A percentile compares a stretch with the other conserved stretches of the same genome.
These are phyloP conservation scores for Umbelopsis ramanniana DNA, from an alignment of 192 early-diverging fungal species.

Conservation along the genomic window DNA sequence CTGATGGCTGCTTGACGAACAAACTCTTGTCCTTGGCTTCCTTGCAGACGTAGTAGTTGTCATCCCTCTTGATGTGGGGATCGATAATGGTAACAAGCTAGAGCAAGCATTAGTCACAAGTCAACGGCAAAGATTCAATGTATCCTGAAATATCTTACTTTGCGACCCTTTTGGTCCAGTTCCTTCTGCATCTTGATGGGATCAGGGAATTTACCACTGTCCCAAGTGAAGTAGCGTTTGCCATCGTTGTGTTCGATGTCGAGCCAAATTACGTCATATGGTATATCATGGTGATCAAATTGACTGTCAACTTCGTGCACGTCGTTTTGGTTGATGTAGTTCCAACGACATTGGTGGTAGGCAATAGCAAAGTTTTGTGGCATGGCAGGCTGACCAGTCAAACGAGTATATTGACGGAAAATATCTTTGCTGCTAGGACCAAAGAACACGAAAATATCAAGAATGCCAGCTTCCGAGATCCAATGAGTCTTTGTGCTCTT, in stretches of 20 bases:
- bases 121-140: neutral
- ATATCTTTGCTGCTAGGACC: conserved; percentile 73
- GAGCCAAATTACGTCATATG: conserved; percentile 98
- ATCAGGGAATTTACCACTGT: conserved; percentile 86
- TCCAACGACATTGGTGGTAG: conserved; percentile 99
- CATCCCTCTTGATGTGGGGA: conserved; percentile 93
- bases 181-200: conserved; percentile 82
- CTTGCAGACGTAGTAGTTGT: conserved; percentile 74
- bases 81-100: conserved; percentile 96
- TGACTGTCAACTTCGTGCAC: conserved; percentile 82
- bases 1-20: conserved; percentile 80
- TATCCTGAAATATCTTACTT: conserved; percentile 47
- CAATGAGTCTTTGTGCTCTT: conserved; percentile 81
- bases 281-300: conserved; percentile 91
- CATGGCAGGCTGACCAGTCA: conserved; percentile 83
- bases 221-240: conserved; percentile 99
- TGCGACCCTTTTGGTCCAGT: conserved; percentile 74
- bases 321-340: conserved; percentile 92
- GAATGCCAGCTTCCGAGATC: conserved; percentile 88
- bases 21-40: conserved; percentile 75
- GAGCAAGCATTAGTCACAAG: conserved; percentile 10
- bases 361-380: conserved; percentile 90
- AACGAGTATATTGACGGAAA: conserved; percentile 68
- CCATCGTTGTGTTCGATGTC: conserved; percentile 99
- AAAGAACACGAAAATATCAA: conserved; percentile 89